Conservation (phyloP, 306 rosid species). For the Vigna radiata region DNA sequence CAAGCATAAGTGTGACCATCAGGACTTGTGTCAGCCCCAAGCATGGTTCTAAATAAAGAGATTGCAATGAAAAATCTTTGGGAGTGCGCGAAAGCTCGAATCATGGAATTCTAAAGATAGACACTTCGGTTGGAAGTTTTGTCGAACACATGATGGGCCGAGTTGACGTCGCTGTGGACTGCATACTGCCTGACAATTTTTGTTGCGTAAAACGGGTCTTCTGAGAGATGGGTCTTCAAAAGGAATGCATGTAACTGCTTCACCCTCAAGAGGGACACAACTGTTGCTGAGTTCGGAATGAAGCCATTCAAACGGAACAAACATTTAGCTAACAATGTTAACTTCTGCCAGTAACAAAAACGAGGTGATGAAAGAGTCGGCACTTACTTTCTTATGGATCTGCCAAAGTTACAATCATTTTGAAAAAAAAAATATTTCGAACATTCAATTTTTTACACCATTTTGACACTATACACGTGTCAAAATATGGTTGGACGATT, state of each 20-base stretch:
- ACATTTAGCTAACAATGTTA: slow-evolving; percentile 35
- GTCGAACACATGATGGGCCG: slow-evolving; percentile 73
- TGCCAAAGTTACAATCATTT: too few relatives aligned
- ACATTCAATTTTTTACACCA: too few relatives aligned
- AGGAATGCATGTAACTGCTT: slow-evolving; percentile 74
- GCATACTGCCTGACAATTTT: slow-evolving; percentile 63
- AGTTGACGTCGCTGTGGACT: slow-evolving; percentile 46
- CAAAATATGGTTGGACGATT: too few relatives aligned
- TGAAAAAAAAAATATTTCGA: too few relatives aligned
- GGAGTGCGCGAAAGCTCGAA: slow-evolving; percentile 75
- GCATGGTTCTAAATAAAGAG: slow-evolving; percentile 65
- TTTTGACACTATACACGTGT: too few relatives aligned
- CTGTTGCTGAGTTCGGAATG: slow-evolving; percentile 58
- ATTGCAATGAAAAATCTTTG: slow-evolving; percentile 57
- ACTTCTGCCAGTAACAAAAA: not conserved
- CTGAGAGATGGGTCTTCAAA: slow-evolving; percentile 56
- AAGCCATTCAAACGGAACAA: slow-evolving; percentile 53
- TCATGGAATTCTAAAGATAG: slow-evolving; percentile 86
- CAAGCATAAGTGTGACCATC: slow-evolving; percentile 58
- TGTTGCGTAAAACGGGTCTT: slow-evolving; percentile 83
- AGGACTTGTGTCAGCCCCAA: slow-evolving; percentile 56
- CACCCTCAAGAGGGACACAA: slow-evolving; percentile 57
- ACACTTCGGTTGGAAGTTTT: slow-evolving; percentile 62
- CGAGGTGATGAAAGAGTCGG: not conserved
- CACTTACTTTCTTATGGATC: not conserved